Evolutionary conservation across 371 early-diverging fungal species (phyloP), one percentile per base, ranked within the genome.

Genomic region (Phascolomyces articulosus): DNA sequence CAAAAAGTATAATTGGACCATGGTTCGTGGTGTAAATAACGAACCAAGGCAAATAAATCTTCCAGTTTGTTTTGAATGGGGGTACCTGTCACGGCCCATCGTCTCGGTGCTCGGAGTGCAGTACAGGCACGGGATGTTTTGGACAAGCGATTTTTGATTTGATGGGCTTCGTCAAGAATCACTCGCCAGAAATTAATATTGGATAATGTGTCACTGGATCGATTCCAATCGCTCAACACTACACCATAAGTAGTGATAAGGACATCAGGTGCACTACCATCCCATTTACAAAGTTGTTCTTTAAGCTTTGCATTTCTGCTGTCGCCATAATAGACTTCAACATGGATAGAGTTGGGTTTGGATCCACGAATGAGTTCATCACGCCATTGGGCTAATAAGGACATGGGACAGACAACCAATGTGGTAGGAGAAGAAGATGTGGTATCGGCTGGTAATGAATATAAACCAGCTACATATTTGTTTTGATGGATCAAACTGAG

Each of bases 71-170:
- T 89, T 73, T 86, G 85, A 41, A 92, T 89, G 26, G 92, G 92
- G 9, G 92, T 92, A 4, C 92, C 93, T 3, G 93, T 92, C 0
- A 96, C 80, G 0, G 90, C 87, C 91, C 96, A 94, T 47, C 94
- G 77, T 44, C 91, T 79, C 18, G 67, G 67, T n/a, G 89, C 85
- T 40, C 77, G 73, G 21, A 95, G 56, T n/a, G 72, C 80, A 47
- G 70, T 80, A 49, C 86, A 87, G 0, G 87, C 87, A n/a, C 78
- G 83, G 2, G 90, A 80, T 9, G 84, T 84, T 65, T 82, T 80
- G 49, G 87, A 87, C 3, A 63, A 27, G 1, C 83, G 70, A 49
- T 89, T 87, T 58, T 88, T 88, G 61, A 93, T 93, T 6, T 80
- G 86, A 70, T 93, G 94, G 0, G 92, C 93, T 64, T 93, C 94